phyloP scores from a whole-genome alignment of 1,139 yeast species.

The Hyphopichia wangnamkhiaoensis region DNA sequence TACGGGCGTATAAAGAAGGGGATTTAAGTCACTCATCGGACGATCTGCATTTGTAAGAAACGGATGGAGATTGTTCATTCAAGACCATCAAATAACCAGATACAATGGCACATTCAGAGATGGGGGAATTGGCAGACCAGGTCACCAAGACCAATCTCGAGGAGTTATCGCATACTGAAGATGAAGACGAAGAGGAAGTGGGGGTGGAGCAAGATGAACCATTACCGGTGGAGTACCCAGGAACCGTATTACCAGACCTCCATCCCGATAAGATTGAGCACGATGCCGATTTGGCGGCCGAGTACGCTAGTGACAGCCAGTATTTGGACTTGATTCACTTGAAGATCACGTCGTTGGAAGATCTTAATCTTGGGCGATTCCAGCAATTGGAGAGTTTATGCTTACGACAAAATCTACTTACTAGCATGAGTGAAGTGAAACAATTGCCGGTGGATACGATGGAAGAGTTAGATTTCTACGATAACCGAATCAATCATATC shows the following conservation, averaged over 20 bases:
- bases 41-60: background rate
- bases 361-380: slow-evolving; percentile 62
- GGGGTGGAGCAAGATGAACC: slow-evolving; percentile 25
- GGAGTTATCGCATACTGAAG: slow-evolving; percentile 16
- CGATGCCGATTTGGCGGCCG: slow-evolving; percentile 62
- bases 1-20: no score
- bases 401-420: slow-evolving; percentile 81
- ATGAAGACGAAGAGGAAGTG: slow-evolving; percentile 23
- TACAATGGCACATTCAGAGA: background rate
- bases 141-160: background rate
- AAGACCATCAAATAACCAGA: background rate
- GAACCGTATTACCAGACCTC: slow-evolving; percentile 58
- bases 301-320: slow-evolving; percentile 60
- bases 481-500: slow-evolving; percentile 86
- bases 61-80: no score
- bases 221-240: slow-evolving; percentile 42
- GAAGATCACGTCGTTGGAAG: slow-evolving; percentile 69
- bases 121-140: background rate
- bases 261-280: slow-evolving; percentile 48
- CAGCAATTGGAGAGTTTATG: slow-evolving; percentile 60
- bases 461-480: slow-evolving; percentile 86
- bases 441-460: slow-evolving; percentile 53
- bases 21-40: no score
- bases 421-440: slow-evolving; percentile 70
- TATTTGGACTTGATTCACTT: slow-evolving; percentile 78